A percentile compares a stretch with the other conserved stretches of the same genome.
Conservation (phyloP, 108 stramenopile genomes). For the Licmophora abbreviata region DNA sequence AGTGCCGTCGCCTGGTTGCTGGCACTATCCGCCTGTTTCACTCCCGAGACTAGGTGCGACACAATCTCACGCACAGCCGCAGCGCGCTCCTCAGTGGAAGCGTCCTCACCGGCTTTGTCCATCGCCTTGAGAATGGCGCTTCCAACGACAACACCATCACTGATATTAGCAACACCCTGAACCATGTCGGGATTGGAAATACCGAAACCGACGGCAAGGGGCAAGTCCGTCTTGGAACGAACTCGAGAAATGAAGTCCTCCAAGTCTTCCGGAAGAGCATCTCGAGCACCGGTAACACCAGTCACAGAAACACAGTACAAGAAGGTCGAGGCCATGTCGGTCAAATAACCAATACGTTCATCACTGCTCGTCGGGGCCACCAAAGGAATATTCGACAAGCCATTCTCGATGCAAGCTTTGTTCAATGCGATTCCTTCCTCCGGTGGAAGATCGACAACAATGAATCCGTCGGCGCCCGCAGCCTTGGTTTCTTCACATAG, state of each 20-base stretch:
- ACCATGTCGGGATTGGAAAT: slow-evolving; percentile 89
- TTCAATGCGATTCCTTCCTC: slow-evolving; percentile 86
- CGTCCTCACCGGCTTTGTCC: slow-evolving; percentile 60
- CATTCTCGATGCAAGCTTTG: slow-evolving; percentile 71
- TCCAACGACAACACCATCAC: slow-evolving; percentile 96
- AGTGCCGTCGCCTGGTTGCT: slow-evolving; percentile 66
- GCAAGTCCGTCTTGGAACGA: slow-evolving; percentile 80
- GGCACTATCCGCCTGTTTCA: slow-evolving; percentile 49
- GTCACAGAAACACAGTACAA: slow-evolving; percentile 97
- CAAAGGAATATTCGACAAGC: slow-evolving; percentile 92
- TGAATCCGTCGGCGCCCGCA: slow-evolving; percentile 90
- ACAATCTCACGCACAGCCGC: slow-evolving; percentile 70
- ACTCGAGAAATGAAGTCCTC: slow-evolving; percentile 86
- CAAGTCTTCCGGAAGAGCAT: slow-evolving; percentile 77
- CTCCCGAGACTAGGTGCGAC: slow-evolving; percentile 47
- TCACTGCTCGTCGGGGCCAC: slow-evolving; percentile 96
- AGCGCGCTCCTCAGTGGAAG: slow-evolving; percentile 66
- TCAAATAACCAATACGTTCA: slow-evolving; percentile 80
- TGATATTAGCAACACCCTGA: slow-evolving; percentile 81
- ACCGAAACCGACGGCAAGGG: slow-evolving; percentile 96
- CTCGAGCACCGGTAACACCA: slow-evolving; percentile 92
- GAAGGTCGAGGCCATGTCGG: slow-evolving; percentile 84
- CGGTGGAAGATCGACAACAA: slow-evolving; percentile 97
- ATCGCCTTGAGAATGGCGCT: slow-evolving; percentile 92
- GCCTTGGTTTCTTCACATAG: slow-evolving; percentile 78